Conservation (phyloP, 208 protist genomes). For the Novymonas esmeraldas region DNA sequence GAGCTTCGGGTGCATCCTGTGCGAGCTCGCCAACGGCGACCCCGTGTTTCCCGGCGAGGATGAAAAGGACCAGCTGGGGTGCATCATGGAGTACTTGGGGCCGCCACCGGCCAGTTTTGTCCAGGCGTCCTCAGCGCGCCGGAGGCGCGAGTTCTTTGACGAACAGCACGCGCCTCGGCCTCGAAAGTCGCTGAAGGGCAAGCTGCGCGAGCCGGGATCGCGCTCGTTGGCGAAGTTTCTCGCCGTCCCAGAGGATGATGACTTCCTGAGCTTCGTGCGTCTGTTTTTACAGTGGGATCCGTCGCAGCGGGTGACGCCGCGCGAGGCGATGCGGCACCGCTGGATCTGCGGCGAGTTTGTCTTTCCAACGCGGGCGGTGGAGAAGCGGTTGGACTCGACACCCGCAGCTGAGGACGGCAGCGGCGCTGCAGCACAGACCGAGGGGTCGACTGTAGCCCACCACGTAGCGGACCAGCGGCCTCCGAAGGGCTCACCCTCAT, state of each 20-base stretch:
- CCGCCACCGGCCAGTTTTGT: conserved; percentile 73
- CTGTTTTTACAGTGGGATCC: conserved; percentile 79
- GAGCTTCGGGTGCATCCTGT: conserved; percentile 94
- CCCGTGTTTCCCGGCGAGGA: conserved; percentile 92
- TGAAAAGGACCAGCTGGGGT: conserved; percentile 83
- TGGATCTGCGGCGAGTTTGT: conserved; percentile 74
- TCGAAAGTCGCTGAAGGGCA: conserved; percentile 39
- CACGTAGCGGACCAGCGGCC: not conserved
- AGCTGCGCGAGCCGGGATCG: conserved; percentile 43
- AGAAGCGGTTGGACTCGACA: not conserved
- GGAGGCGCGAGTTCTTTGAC: conserved; percentile 62
- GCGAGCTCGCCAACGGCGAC: conserved; percentile 92
- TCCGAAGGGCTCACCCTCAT: too few relatives aligned
- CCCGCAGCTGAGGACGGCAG: not conserved
- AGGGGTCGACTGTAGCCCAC: too few relatives aligned
- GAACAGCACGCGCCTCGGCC: conserved; percentile 41
- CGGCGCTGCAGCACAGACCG: not conserved
- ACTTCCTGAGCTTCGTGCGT: conserved; percentile 71
- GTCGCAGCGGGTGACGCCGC: conserved; percentile 46
- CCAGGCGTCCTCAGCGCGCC: conserved; percentile 23
- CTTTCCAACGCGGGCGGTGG: conserved; percentile 15
- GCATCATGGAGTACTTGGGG: conserved; percentile 88
- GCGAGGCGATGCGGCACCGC: conserved; percentile 73
- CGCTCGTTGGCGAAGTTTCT: conserved; percentile 63
- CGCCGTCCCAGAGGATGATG: conserved; percentile 50